These are phyloP conservation scores for Hypoxylon intermedium DNA, from an alignment of 495 filamentous ascomycete genomes.

Conservation along the genomic window DNA sequence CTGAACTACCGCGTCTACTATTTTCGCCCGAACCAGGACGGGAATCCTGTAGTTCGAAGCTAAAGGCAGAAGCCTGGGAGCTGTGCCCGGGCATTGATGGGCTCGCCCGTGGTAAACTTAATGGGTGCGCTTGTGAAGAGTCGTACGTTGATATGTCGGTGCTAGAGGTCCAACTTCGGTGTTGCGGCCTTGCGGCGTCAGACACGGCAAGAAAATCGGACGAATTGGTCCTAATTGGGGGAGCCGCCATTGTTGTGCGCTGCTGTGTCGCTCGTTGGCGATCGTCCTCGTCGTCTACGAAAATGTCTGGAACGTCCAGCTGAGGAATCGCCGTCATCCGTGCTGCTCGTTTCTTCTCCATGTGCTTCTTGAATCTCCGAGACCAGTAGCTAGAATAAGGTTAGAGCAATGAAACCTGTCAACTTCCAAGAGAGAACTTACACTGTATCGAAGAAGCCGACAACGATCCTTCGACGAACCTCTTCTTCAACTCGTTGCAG, in stretches of 20 bases:
- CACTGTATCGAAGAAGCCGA: conserved; percentile 95
- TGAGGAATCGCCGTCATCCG: conserved; percentile 80
- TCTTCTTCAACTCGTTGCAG: conserved; percentile 97
- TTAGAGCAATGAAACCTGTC: conserved; percentile 13
- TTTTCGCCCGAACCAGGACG: conserved; percentile 44
- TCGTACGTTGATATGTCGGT: conserved; percentile 53
- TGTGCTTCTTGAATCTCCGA: conserved; percentile 76
- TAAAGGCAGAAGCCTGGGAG: conserved; percentile 48
- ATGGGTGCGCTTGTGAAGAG: conserved; percentile 51
- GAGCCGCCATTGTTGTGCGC: conserved; percentile 36
- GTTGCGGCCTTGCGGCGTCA: conserved; percentile 44
- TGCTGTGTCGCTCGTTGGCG: conserved; percentile 31
- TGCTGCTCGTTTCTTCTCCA: conserved; percentile 70
- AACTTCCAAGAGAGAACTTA: conserved; percentile 47
- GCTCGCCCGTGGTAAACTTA: conserved; percentile 47
- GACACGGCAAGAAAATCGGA: conserved; percentile 47
- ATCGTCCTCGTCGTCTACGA: conserved; percentile 72
- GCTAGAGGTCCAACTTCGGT: conserved; percentile 50
- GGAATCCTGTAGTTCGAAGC: conserved; percentile 53
- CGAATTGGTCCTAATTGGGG: conserved; percentile 21
- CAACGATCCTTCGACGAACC: conserved; percentile 83
- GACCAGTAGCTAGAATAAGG: conserved; percentile 67
- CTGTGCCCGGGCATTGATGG: conserved; percentile 41
- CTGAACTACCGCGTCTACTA: conserved; percentile 68
- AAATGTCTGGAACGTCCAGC: conserved; percentile 88